These are phyloP conservation scores for Tetraselmis striata DNA, from an alignment of 139 green algal species.

Conservation along the genomic window DNA sequence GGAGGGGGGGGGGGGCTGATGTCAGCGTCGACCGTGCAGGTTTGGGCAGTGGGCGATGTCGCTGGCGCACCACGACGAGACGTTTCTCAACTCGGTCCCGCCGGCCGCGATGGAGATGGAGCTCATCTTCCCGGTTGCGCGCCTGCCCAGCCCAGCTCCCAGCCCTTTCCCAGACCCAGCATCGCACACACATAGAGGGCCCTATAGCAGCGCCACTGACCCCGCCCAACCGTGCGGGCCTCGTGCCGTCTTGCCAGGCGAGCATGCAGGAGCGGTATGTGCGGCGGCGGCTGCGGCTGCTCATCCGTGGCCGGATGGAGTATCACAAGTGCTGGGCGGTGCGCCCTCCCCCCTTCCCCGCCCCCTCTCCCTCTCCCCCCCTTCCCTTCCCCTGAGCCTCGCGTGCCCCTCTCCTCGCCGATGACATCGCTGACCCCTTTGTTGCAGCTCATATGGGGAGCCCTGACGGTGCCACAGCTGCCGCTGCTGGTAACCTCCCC, in stretches of 20 bases:
- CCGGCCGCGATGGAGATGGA: conserved; percentile 18
- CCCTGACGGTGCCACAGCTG: conserved; percentile 18
- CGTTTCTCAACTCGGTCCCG: conserved; percentile 51
- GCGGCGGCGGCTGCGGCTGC: conserved; percentile 40
- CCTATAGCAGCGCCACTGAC: too few species aligned
- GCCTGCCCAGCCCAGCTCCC: too few species aligned
- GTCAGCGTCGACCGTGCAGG: conserved; percentile 25
- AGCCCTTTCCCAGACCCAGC: neutral
- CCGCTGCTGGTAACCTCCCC: conserved; percentile 40
- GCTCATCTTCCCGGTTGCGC: conserved; percentile 41
- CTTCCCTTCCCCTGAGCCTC: too few species aligned
- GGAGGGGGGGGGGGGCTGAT: too few species aligned
- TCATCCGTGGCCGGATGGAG: conserved; percentile 11
- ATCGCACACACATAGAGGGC: too few species aligned
- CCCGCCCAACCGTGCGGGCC: too few species aligned
- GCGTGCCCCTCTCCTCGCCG: too few species aligned
- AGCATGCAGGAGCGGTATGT: conserved; percentile 40
- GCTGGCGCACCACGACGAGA: conserved; percentile 44
- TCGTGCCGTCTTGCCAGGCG: conserved; percentile 17
- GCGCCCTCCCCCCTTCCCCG: too few species aligned
- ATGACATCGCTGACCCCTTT: too few species aligned
- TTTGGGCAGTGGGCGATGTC: conserved; percentile 44
- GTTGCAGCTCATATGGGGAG: neutral
- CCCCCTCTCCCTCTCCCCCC: too few species aligned
- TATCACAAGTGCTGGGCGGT: neutral